Conservation (phyloP, 352 stramenopile genomes). For the Globisporangium uncinulatum region DNA sequence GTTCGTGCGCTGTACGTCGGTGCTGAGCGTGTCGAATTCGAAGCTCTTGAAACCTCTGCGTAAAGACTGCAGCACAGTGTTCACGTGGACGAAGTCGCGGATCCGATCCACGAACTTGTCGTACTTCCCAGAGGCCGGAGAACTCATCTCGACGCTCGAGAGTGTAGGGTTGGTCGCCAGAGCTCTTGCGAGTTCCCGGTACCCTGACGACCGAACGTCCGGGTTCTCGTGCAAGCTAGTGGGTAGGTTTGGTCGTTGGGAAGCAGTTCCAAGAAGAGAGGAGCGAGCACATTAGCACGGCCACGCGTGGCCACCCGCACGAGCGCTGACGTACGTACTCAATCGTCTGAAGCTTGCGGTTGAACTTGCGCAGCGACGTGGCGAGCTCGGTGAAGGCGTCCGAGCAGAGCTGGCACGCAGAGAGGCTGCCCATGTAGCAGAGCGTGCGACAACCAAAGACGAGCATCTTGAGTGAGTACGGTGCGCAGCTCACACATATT, state of each 20-base stretch:
- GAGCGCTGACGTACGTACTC: conserved; percentile 17
- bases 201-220: conserved; percentile 35
- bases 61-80: conserved; percentile 20
- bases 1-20: conserved; percentile 41
- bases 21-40: neutral
- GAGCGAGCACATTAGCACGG: neutral
- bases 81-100: conserved; percentile 32
- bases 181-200: conserved; percentile 36
- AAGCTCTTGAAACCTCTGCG: conserved; percentile 3
- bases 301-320: neutral
- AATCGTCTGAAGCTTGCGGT: conserved; percentile 35
- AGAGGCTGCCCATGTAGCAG: conserved; percentile 20
- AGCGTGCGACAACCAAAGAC: neutral
- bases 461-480: too few species aligned
- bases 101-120: conserved; percentile 19
- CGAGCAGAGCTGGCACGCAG: conserved; percentile 33
- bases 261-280: too few species aligned
- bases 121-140: conserved; percentile 18
- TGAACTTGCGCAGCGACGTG: conserved; percentile 35
- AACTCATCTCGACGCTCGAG: conserved; percentile 22
- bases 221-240: conserved; percentile 34
- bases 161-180: conserved; percentile 38
- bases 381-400: conserved; percentile 31
- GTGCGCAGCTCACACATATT: too few species aligned
- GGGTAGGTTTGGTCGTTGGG: too few species aligned